phyloP scores from a whole-genome alignment of 2,329 filamentous ascomycete genomes.

The Xylariaceae sp. region DNA sequence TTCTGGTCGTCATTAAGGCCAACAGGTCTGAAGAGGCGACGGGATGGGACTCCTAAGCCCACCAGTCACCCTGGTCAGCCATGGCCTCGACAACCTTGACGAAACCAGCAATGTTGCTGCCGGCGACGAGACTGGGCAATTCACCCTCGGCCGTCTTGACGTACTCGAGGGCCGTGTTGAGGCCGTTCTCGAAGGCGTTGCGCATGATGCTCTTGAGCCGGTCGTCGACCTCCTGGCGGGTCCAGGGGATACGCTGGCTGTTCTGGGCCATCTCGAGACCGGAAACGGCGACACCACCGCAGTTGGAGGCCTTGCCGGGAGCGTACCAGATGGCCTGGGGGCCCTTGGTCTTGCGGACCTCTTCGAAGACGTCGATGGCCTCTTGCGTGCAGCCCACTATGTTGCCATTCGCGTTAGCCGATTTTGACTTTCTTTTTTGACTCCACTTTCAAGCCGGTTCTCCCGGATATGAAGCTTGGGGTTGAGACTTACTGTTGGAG shows the following conservation, averaged over 20 bases:
- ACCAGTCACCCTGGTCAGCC: slow-evolving; percentile 97
- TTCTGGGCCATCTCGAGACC: slow-evolving; percentile 99
- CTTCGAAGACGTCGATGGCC: slow-evolving; percentile 90
- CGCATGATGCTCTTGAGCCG: slow-evolving; percentile 95
- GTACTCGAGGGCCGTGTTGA: slow-evolving; percentile 86
- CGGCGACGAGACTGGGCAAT: slow-evolving; percentile 84
- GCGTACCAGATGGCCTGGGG: slow-evolving; percentile 82
- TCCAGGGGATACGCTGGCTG: slow-evolving; percentile 78
- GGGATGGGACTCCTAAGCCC: slow-evolving; percentile 29
- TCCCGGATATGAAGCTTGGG: not conserved
- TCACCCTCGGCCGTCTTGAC: slow-evolving; percentile 63
- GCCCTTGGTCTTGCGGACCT: slow-evolving; percentile 62
- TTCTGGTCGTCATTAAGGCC: not conserved
- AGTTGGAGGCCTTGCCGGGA: slow-evolving; percentile 94
- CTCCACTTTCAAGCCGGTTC: not conserved
- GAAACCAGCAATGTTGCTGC: slow-evolving; percentile 96
- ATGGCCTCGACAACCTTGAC: slow-evolving; percentile 93
- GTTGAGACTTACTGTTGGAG: slow-evolving; percentile 60
- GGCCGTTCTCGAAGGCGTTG: slow-evolving; percentile 81
- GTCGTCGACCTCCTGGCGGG: slow-evolving; percentile 79
- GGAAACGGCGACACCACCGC: slow-evolving; percentile 93
- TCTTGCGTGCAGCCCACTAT: slow-evolving; percentile 90
- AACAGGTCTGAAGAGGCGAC: no score
- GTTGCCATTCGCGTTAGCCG: not conserved
- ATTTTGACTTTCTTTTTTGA: not conserved